phyloP scores from a whole-genome alignment of 2,329 filamentous ascomycete species.

The Clarireedia homoeocarpa region DNA sequence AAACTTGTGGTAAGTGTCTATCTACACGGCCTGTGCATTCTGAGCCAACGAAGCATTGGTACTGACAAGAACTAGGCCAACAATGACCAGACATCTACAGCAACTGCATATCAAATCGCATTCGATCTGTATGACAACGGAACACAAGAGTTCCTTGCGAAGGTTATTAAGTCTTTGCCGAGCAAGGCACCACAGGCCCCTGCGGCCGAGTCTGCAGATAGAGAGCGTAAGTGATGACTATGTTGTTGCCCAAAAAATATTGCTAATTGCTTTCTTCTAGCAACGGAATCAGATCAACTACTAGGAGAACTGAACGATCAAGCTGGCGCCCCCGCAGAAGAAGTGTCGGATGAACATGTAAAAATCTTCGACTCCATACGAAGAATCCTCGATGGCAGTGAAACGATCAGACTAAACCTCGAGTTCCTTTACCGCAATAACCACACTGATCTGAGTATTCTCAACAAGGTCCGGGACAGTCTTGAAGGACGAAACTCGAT shows the following conservation, averaged over 20 bases:
- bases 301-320: constrained; percentile 44
- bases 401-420: constrained; percentile 88
- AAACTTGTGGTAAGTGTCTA: constrained; percentile 53
- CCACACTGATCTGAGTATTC: constrained; percentile 80
- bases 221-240: constrained; percentile 32
- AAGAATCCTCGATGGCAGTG: constrained; percentile 74
- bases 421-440: constrained; percentile 97
- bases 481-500: constrained; percentile 95
- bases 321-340: constrained; percentile 25
- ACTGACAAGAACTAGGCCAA: constrained; percentile 37
- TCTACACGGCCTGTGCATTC: too few relatives aligned
- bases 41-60: neutral
- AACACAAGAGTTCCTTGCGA: constrained; percentile 90
- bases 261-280: neutral
- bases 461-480: constrained; percentile 95
- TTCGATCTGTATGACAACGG: constrained; percentile 99
- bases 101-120: constrained; percentile 92
- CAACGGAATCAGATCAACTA: constrained; percentile 44
- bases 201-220: constrained; percentile 35
- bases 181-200: constrained; percentile 31
- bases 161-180: constrained; percentile 76
- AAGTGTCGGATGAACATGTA: constrained; percentile 42
- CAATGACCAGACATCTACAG: constrained; percentile 68
- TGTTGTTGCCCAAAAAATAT: too few relatives aligned
- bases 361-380: constrained; percentile 57